Evolutionary conservation across 2,329 filamentous ascomycete species (phyloP), one percentile per base, ranked within the genome.

Genomic region (Aspergillus viridinutans): DNA sequence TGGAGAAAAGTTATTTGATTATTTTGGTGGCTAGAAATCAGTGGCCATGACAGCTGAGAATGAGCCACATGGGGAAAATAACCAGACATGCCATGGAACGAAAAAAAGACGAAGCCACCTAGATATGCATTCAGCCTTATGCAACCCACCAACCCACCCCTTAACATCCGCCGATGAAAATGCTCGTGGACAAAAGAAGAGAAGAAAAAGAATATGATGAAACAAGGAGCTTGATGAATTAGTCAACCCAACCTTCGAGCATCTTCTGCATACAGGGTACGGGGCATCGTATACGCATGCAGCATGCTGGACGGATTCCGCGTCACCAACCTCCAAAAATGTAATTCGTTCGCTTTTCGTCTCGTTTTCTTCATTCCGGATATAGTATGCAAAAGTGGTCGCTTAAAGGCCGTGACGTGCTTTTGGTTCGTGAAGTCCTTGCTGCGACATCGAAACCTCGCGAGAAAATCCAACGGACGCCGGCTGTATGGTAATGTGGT

Each of bases 401-500:
- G 54, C 43, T 56, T 49, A 32, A 56, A 52, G 57, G 49, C 50
- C 50, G 49, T 59, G 35, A 57, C 35, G 40, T 57, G 54, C 48
- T 54, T 54, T 58, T 59, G 49, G 48, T 23, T 56, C 53, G 45
- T 53, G 29, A 54, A 48, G 25, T 55, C 57, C 56, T 43, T 12
- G 21, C 21, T 29, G 49, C 29, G 49, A 61, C 28, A 52, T 51
- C 50, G 47, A 50, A 52, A 49, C 47, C 58, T 25, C 56, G 48
- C 52, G 42, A 48, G 50, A 55, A 49, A 56, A 58, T 57, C 58
- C 64, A 61, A 62, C 32, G 55, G 61, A 61, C 58, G 59, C 65
- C 63, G 56, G 51, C 53, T 59, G 57, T 56, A 55, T 61, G 60
- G 62, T 50, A 62, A 54, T 58, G 60, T 58, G 59, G 23, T 47